Evolutionary conservation across 1,284 basidiomycete species (phyloP).

Genomic region (Sphaerobolus stellatus): DNA sequence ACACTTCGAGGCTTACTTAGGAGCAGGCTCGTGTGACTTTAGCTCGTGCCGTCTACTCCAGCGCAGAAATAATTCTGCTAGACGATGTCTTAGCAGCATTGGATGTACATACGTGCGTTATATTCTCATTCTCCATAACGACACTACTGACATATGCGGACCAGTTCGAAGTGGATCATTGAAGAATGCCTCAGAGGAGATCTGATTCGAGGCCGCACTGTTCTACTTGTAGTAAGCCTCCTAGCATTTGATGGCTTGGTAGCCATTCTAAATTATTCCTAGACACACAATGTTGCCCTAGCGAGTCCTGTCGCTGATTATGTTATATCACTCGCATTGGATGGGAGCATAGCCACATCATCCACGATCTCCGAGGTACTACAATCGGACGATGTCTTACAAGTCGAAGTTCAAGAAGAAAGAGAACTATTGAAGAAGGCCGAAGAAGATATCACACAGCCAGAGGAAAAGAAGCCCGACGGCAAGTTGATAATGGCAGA

Average conservation of each 20-base stretch:
- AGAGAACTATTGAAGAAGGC: constrained; percentile 9
- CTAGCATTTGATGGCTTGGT: neutral
- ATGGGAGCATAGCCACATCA: neutral
- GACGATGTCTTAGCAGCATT: constrained; percentile 40
- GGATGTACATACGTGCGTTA: constrained; percentile 47
- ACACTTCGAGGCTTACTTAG: neutral
- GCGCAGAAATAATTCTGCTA: constrained; percentile 34
- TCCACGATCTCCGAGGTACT: neutral
- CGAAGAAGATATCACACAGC: constrained; percentile 16
- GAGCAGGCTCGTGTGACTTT: constrained; percentile 46
- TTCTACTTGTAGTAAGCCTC: constrained; percentile 37
- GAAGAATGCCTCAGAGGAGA: constrained; percentile 41
- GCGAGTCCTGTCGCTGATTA: constrained; percentile 33
- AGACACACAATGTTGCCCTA: constrained; percentile 42
- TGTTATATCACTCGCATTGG: neutral
- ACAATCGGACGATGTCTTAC: neutral
- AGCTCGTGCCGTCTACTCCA: constrained; percentile 39
- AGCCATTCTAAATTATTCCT: neutral
- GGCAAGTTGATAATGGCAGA: constrained; percentile 33
- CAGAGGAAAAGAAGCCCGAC: constrained; percentile 12
- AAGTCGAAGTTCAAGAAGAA: neutral
- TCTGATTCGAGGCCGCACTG: constrained; percentile 39
- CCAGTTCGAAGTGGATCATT: constrained; percentile 42
- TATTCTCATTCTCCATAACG: too few species aligned
- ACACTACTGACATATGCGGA: too few species aligned